Evolutionary conservation across 2,329 filamentous ascomycete species (phyloP).

Genomic region (Sporothrix inflata): DNA sequence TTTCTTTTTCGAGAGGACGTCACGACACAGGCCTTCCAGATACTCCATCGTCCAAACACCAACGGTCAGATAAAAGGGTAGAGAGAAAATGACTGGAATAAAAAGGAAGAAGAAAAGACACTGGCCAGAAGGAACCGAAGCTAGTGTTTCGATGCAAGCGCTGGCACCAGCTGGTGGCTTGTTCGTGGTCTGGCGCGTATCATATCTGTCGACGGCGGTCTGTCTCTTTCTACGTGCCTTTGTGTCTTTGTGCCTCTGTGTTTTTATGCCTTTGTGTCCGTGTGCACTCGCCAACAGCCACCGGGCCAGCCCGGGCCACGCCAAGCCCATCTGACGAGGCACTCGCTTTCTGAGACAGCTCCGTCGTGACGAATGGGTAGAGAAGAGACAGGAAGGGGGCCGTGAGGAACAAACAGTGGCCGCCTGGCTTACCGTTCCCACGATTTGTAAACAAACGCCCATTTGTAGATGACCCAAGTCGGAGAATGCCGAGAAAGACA

Average conservation of each 20-base stretch:
- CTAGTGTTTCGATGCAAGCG: slow-evolving; percentile 21
- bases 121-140: not conserved
- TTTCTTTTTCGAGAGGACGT: not conserved
- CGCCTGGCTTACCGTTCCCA: not conserved
- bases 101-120: not conserved
- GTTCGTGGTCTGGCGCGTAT: not conserved
- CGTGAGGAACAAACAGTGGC: not conserved
- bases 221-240: too few relatives aligned
- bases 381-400: not conserved
- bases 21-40: not conserved
- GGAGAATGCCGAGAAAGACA: not conserved
- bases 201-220: not conserved
- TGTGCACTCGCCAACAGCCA: too few relatives aligned
- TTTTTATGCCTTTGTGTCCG: too few relatives aligned
- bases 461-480: not conserved
- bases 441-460: not conserved
- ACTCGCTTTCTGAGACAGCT: slow-evolving; percentile 9
- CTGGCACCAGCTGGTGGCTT: slow-evolving; percentile 5
- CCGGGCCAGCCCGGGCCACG: slow-evolving; percentile 1
- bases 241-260: too few relatives aligned
- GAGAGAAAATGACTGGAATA: not conserved
- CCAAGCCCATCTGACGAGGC: not conserved
- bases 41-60: not conserved
- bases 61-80: not conserved
- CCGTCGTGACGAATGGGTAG: not conserved